A percentile compares a stretch with the other conserved stretches of the same genome.
phyloP scores from a whole-genome alignment of 2,329 filamentous ascomycete genomes.

The Blastomyces gilchristii region DNA sequence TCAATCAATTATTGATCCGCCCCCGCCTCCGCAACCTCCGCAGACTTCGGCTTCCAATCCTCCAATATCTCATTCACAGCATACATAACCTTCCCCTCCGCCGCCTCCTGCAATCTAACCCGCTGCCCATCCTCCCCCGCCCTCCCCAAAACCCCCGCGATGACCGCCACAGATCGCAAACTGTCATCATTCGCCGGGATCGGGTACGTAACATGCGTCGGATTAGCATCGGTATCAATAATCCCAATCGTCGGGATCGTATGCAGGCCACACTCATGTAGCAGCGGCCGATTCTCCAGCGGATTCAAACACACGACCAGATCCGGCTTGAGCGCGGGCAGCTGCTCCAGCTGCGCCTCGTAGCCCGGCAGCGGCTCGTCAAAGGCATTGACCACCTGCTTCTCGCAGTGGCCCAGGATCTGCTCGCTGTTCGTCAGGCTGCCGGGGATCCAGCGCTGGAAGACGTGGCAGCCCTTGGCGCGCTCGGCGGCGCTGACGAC shows the following conservation, averaged over 20 bases:
- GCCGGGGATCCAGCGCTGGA: constrained; percentile 84
- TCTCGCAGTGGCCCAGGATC: constrained; percentile 60
- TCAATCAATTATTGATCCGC: background rate
- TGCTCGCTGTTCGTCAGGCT: constrained; percentile 87
- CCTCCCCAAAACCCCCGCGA: constrained; percentile 73
- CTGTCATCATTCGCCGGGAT: constrained; percentile 98
- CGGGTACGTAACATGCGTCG: constrained; percentile 88
- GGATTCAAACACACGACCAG: constrained; percentile 89
- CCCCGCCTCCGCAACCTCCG: background rate
- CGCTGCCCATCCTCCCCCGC: constrained; percentile 70
- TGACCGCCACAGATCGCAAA: constrained; percentile 68
- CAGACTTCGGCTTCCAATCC: background rate
- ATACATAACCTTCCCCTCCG: constrained; percentile 53
- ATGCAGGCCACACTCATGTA: constrained; percentile 82
- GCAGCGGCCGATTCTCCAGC: constrained; percentile 76
- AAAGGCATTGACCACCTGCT: constrained; percentile 65
- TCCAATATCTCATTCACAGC: constrained; percentile 16
- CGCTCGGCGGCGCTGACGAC: constrained; percentile 73
- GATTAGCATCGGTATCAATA: constrained; percentile 86
- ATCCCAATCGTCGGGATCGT: constrained; percentile 90
- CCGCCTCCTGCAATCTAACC: constrained; percentile 54
- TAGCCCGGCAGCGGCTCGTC: constrained; percentile 57
- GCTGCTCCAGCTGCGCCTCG: constrained; percentile 53
- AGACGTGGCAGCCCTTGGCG: constrained; percentile 73
- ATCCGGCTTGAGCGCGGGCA: constrained; percentile 66